Evolutionary conservation across 2,329 filamentous ascomycete species (phyloP), one percentile per base, ranked within the genome.

Genomic region (Thielaviopsis musarum): DNA sequence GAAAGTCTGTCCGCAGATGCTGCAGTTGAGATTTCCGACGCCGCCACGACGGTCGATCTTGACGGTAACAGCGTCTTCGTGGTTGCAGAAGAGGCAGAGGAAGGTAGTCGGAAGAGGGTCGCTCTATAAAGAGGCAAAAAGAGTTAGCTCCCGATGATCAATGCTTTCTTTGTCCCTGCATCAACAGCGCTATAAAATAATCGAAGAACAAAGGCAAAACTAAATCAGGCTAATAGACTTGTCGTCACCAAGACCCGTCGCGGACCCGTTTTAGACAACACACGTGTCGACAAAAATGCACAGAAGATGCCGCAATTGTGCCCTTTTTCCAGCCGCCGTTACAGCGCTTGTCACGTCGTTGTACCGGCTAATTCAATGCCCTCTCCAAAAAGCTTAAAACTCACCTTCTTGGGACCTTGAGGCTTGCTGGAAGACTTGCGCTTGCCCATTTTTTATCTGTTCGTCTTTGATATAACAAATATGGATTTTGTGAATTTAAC

Each of bases 31-130:
- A 62, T 87, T 82, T 54, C 91, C 93, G 45, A 95, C 80, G 57
- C 89, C 89, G 28, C 83, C 77, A 70, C 97, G 97, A 77, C 95
- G 95, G 70, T 98, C 90, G 56, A 98, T 79, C 72, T 94, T 93
- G 65, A 96, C 87, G 28, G 82, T 80, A 57, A 98, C 88, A 0
- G 91, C 88, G 65, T 89, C 93, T 70, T 97, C 93, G 73, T 97
- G 91, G 71, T 96, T 97, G 78, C 93, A 98, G 74, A 98, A 98
- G 53, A 98, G 83, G 70, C 93, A 98, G 60, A 91, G 88, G 72
- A 98, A 98, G n/a, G 82, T 81, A 2, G 88, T 91, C 3, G 85
- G 79, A 19, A 93, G 78, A 49, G 83, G 80, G 66, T 91, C 87
- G 69, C 79, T 74, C 83, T 86, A 65, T 62, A 51, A 24, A 22